Evolutionary conservation across 108 stramenopile species (phyloP).

Genomic region (Cyclotella atomus): DNA sequence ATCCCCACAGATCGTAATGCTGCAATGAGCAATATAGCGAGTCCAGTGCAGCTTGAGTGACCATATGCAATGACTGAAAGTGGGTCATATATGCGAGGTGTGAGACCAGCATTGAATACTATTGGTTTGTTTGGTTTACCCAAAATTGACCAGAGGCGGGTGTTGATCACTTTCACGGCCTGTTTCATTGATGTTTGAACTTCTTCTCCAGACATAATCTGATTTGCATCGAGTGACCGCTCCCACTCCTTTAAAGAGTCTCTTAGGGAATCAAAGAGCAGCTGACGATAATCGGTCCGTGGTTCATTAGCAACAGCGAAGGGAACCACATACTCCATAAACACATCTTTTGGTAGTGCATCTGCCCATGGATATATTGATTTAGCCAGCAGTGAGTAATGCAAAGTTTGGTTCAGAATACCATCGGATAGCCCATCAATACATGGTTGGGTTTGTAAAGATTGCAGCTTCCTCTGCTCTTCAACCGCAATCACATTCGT

Average conservation of each 20-base stretch:
- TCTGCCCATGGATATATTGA: constrained; percentile 70
- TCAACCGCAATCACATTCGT: background rate
- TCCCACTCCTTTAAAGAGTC: constrained; percentile 27
- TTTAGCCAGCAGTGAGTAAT: constrained; percentile 70
- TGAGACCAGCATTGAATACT: constrained; percentile 65
- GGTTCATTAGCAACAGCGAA: constrained; percentile 87
- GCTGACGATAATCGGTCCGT: constrained; percentile 78
- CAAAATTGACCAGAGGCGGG: constrained; percentile 62
- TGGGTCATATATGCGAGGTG: constrained; percentile 90
- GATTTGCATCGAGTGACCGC: background rate
- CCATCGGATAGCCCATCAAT: constrained; percentile 77
- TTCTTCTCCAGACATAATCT: background rate
- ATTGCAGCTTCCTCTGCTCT: background rate
- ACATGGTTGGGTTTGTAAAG: constrained; percentile 19
- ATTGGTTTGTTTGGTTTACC: constrained; percentile 53
- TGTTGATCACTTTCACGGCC: constrained; percentile 70
- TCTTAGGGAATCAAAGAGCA: constrained; percentile 61
- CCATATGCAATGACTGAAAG: constrained; percentile 85
- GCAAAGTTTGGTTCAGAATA: constrained; percentile 64
- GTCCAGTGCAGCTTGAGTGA: constrained; percentile 86
- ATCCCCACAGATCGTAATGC: constrained; percentile 79
- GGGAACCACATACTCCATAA: constrained; percentile 80
- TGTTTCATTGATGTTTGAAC: constrained; percentile 31
- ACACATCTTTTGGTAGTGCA: constrained; percentile 65
- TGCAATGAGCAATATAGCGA: constrained; percentile 66